These are phyloP conservation scores for Chlorella vulgaris DNA, from an alignment of 139 green algal species.

Conservation along the genomic window DNA sequence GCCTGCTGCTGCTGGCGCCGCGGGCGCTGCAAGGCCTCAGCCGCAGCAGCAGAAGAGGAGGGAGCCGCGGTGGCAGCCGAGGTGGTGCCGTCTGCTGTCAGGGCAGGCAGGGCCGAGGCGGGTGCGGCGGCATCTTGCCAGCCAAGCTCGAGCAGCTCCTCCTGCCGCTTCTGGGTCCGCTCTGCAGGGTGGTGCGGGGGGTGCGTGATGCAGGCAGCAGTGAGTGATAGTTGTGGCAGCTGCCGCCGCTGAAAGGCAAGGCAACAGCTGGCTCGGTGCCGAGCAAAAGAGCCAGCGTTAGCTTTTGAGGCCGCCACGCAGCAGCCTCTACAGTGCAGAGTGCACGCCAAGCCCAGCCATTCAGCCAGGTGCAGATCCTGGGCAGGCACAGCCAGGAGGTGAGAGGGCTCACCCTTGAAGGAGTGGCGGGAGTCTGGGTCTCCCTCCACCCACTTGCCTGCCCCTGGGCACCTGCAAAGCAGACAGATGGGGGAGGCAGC, in stretches of 20 bases:
- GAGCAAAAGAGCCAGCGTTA: too few species aligned
- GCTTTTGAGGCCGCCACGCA: too few species aligned
- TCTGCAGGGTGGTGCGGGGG: background rate
- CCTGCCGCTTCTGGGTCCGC: slow-evolving; percentile 21
- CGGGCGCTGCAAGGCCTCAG: background rate
- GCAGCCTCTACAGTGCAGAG: too few species aligned
- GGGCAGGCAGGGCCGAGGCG: background rate
- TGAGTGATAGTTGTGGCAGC: too few species aligned
- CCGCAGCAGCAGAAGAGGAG: background rate
- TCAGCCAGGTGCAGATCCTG: background rate
- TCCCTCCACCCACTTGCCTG: slow-evolving; percentile 56
- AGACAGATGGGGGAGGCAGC: background rate
- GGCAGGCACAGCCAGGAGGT: background rate
- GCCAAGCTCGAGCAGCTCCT: slow-evolving; percentile 10
- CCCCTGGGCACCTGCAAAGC: slow-evolving; percentile 47
- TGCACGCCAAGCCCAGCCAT: too few species aligned
- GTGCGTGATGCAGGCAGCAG: background rate
- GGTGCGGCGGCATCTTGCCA: slow-evolving; percentile 2
- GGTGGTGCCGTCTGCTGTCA: slow-evolving; percentile 16
- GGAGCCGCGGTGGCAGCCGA: slow-evolving; percentile 3
- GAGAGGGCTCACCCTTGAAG: slow-evolving; percentile 16
- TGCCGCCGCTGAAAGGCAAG: too few species aligned
- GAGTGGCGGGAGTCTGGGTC: slow-evolving; percentile 36
- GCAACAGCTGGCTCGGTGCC: too few species aligned
- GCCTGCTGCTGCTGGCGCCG: background rate